Evolutionary conservation across 2,329 filamentous ascomycete genomes (phyloP).

Genomic region (Cytospora piceicola): DNA sequence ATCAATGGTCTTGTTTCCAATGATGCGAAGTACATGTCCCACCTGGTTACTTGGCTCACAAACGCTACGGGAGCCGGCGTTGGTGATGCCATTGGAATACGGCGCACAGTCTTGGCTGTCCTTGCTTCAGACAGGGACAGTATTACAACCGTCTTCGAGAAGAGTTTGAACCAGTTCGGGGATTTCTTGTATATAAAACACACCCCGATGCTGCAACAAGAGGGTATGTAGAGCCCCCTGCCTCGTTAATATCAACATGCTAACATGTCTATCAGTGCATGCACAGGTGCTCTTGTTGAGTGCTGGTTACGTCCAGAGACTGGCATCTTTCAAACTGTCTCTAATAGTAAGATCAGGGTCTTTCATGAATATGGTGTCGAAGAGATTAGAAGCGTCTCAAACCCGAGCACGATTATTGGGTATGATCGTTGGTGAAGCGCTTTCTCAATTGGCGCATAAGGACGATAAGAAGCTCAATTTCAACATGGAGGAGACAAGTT

Average conservation of each 20-base stretch:
- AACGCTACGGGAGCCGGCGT: conserved; percentile 66
- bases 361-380: conserved; percentile 82
- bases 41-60: conserved; percentile 68
- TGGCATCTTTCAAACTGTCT: conserved; percentile 66
- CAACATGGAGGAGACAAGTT: conserved; percentile 76
- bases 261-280: conserved; percentile 59
- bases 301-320: conserved; percentile 74
- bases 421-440: conserved; percentile 80
- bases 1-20: conserved; percentile 54
- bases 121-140: conserved; percentile 56
- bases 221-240: conserved; percentile 61
- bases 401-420: conserved; percentile 78
- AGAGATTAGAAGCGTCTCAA: conserved; percentile 79
- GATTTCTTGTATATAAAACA: conserved; percentile 88
- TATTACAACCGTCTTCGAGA: conserved; percentile 65
- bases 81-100: conserved; percentile 66
- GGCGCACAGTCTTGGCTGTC: conserved; percentile 66
- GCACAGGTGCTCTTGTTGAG: conserved; percentile 77
- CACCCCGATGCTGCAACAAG: conserved; percentile 82
- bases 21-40: conserved; percentile 53
- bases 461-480: conserved; percentile 78
- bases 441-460: conserved; percentile 67
- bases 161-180: conserved; percentile 73
- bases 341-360: conserved; percentile 71
- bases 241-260: neutral